Base-by-base conservation (phyloP, 352 stramenopile species). In the Phytophthora europaea region DNA sequence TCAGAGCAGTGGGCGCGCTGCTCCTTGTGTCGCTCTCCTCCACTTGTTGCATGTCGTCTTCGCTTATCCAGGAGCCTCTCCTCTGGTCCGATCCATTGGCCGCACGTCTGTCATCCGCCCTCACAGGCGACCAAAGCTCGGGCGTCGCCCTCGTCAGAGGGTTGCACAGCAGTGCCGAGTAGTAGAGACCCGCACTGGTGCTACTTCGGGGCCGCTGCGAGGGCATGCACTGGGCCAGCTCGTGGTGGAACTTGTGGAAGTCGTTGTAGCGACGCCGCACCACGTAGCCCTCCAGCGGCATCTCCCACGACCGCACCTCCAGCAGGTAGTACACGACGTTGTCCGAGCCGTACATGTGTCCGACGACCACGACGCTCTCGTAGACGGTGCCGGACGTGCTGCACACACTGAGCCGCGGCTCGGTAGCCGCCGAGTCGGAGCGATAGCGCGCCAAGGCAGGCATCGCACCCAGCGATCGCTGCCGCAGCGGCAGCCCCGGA, bases 301-400 rank as follows among this genome's bases (percentile, higher is more conserved):
- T 82, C 54, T 93, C 86, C 74, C 80, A 88, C 16, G 85, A 92
- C 16, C 84, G 81, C 65, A 94, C 84, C 54, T 94, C 86, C 43
- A 94, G 53, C 40, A 93, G 70, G 71, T 94, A 93, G 73, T 93
- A 93, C 56, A 93, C 86, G 55, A 93, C 73, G 45, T 87, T 85
- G 61, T 91, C 83, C 23, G 69, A 89, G 54, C 87, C 86, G 66
- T 79, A 64, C 48, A 83, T 78, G 62, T 94, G 82, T 20, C 86
- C 86, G 4, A 91, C 83, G n/a, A 94, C 86, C 40, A 89, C 80
- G 13, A 92, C 82, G 57, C 78, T 89, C 73, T 94, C 84, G 79
- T 94, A 94, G 12, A 85, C 82, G 6, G 77, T 90, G 23, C 87
- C 87, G 5, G 82, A 90, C 1, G 84, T 94, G 58, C 81, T 91